Evolutionary conservation across 2,329 filamentous ascomycete genomes (phyloP).

Genomic region (Fusarium lateritium): DNA sequence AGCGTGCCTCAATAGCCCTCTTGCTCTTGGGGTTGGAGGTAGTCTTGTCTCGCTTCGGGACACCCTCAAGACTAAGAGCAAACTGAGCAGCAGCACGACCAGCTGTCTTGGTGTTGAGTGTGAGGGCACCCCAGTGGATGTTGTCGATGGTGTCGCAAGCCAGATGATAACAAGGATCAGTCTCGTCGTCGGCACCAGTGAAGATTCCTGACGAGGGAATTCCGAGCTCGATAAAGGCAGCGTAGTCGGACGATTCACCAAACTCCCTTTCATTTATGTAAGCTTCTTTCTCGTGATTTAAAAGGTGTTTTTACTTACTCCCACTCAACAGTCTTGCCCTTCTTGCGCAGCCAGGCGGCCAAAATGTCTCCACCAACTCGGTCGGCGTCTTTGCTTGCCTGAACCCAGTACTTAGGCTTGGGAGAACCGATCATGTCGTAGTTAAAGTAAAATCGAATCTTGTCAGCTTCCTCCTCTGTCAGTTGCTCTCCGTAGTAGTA

Average conservation of each 20-base stretch:
- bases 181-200: slow-evolving; percentile 56
- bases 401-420: slow-evolving; percentile 57
- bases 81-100: slow-evolving; percentile 64
- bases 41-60: slow-evolving; percentile 53
- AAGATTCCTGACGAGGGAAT: slow-evolving; percentile 59
- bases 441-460: slow-evolving; percentile 78
- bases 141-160: slow-evolving; percentile 59
- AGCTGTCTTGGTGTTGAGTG: slow-evolving; percentile 60
- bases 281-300: not conserved
- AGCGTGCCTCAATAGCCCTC: slow-evolving; percentile 44
- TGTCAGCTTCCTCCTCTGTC: slow-evolving; percentile 59
- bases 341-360: slow-evolving; percentile 54
- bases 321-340: slow-evolving; percentile 53
- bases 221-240: slow-evolving; percentile 58
- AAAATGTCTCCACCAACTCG: slow-evolving; percentile 54
- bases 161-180: slow-evolving; percentile 58
- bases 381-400: slow-evolving; percentile 58
- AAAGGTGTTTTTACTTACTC: slow-evolving; percentile 39
- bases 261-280: slow-evolving; percentile 49
- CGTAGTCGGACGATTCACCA: slow-evolving; percentile 58
- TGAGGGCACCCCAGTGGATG: slow-evolving; percentile 59
- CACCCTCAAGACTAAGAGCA: slow-evolving; percentile 54
- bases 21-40: slow-evolving; percentile 48
- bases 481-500: slow-evolving; percentile 58
- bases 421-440: slow-evolving; percentile 77